These are phyloP conservation scores for Boletus sensibilis DNA, from an alignment of 768 basidiomycete genomes.

Conservation along the genomic window DNA sequence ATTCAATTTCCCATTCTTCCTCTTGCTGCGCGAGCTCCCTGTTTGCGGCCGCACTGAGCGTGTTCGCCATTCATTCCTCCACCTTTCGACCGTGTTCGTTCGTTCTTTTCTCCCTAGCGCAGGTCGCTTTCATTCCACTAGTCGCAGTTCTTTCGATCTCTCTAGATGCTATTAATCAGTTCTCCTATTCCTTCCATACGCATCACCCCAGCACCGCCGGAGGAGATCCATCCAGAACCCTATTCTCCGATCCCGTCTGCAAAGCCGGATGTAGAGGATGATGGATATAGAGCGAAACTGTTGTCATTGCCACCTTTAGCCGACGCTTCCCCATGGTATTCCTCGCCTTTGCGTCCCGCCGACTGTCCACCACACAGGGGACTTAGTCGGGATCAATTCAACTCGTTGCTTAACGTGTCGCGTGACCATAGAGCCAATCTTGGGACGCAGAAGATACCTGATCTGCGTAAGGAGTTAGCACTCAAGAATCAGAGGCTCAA, in stretches of 20 bases:
- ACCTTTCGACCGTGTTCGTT: constrained; percentile 24
- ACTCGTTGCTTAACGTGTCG: constrained; percentile 59
- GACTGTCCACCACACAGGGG: constrained; percentile 45
- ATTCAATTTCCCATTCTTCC: background rate
- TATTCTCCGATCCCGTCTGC: constrained; percentile 58
- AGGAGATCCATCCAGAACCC: constrained; percentile 49
- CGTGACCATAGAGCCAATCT: constrained; percentile 51
- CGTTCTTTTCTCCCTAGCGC: constrained; percentile 44
- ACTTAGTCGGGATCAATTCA: constrained; percentile 61
- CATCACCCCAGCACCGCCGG: constrained; percentile 66
- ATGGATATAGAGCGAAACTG: constrained; percentile 56
- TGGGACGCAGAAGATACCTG: constrained; percentile 46
- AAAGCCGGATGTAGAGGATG: constrained; percentile 38
- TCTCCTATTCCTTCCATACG: constrained; percentile 63
- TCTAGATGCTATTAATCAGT: constrained; percentile 41
- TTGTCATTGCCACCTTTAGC: constrained; percentile 49
- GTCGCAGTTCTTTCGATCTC: background rate
- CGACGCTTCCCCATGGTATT: constrained; percentile 33
- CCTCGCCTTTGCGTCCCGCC: constrained; percentile 50
- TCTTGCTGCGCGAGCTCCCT: constrained; percentile 17
- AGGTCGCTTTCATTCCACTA: constrained; percentile 42
- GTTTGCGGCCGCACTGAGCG: background rate
- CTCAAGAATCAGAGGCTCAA: constrained; percentile 70
- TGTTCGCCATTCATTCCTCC: background rate
- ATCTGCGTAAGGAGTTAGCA: constrained; percentile 74